Evolutionary conservation across 176 grass and related monocot genomes (phyloP).

Genomic region (Metroxylon sagu): DNA sequence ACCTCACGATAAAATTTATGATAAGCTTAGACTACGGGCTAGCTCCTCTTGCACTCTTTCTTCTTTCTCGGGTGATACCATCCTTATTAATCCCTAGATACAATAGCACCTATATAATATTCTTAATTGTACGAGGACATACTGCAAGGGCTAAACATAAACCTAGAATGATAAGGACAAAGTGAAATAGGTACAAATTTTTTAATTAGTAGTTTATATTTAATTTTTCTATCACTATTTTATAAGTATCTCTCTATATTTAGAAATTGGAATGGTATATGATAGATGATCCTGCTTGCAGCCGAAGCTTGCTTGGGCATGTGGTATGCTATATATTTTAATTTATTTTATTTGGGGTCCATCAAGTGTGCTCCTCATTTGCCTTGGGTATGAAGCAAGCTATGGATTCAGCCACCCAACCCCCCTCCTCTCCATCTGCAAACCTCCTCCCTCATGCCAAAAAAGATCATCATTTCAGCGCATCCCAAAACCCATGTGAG

Average conservation of each 20-base stretch:
- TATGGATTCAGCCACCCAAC: constrained; percentile 29
- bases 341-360: constrained; percentile 52
- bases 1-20: constrained; percentile 11
- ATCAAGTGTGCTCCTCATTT: constrained; percentile 76
- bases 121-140: no score
- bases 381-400: constrained; percentile 93
- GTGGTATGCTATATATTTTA: constrained; percentile 51
- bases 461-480: constrained; percentile 93
- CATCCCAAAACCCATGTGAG: constrained; percentile 74
- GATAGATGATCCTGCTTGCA: constrained; percentile 34
- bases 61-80: not conserved
- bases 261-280: no score
- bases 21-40: not conserved
- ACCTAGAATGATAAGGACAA: no score
- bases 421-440: not conserved
- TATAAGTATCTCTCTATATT: no score
- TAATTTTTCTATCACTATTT: no score
- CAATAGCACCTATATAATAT: no score
- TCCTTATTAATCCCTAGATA: no score
- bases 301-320: constrained; percentile 62
- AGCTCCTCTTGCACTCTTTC: not conserved
- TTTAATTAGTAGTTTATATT: no score
- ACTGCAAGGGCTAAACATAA: no score
- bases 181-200: no score
- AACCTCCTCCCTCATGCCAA: constrained; percentile 58